Base-by-base conservation (phyloP, 2,329 filamentous ascomycete species). In the Beauveria sp. region DNA sequence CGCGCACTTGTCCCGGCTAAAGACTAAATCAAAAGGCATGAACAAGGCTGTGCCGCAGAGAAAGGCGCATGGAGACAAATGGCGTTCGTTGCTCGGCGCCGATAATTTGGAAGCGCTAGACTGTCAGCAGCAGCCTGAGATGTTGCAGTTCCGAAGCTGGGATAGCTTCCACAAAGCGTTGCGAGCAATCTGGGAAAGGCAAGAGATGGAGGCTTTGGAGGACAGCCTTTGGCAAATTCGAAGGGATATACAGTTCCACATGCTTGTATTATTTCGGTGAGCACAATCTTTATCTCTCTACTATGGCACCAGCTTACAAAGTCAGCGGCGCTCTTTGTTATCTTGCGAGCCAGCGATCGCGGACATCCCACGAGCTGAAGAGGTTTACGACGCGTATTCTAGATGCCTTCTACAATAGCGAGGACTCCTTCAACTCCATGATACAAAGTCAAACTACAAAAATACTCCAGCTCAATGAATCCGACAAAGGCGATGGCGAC, bases 111-210 rank as follows among this genome's bases (percentile, higher is more conserved):
- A 51, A 3, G 26, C 57, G 14, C 22, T 50, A 8, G 40, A 60
- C 22, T n/a, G n/a, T 6, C 42, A 22, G 28, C 43, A 49, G 40
- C 47, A 60, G 38, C 40, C 57, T 18, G 57, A 8, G 2, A 45
- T 52, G 47, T 46, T 60, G 57, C 47, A 53, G 24, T 60, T 60
- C 28, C 40, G 26, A n/a, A 52, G n/a, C 26, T 60, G 49, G 57
- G n/a, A n/a, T n/a, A 20, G 38, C 24, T 60, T 60, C 18, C n/a
- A 46, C 34, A 46, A 14, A 12, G 49, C 40, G 26, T 20, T 60
- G 18, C 30, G 38, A 3, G 47, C 47, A 34, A 26, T 26, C 7
- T 60, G 47, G 38, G 12, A 22, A 14, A 40, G 49, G 16, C 57
- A 24, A 14, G 49, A 53, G n/a, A 60, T 60, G n/a, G 49, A 45